Conservation (phyloP, 805 yeast species). For the Yamadazyma tumulicola region DNA sequence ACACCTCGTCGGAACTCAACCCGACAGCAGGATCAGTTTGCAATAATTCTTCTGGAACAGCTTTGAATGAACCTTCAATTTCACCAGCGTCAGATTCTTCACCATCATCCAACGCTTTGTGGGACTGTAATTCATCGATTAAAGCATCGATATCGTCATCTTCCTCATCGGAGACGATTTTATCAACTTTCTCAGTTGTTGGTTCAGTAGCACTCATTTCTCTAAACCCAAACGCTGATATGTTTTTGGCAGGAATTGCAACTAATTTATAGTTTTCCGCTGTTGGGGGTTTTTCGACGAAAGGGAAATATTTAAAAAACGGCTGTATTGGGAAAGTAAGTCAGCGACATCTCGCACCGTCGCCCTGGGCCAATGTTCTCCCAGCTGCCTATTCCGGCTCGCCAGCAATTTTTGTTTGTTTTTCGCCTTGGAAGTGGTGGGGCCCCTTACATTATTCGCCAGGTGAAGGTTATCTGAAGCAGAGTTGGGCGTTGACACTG, state of each 20-base stretch:
- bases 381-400: no score
- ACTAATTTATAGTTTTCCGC: not conserved
- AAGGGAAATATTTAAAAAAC: slow-evolving; percentile 7
- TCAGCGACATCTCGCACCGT: slow-evolving; percentile 2
- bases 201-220: slow-evolving; percentile 46
- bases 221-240: not conserved
- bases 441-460: no score
- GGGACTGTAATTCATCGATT: slow-evolving; percentile 74
- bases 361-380: no score
- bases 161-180: slow-evolving; percentile 51
- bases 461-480: no score
- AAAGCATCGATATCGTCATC: slow-evolving; percentile 60
- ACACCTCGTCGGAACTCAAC: slow-evolving; percentile 73
- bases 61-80: slow-evolving; percentile 45
- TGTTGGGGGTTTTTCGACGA: not conserved
- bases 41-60: slow-evolving; percentile 81
- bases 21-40: slow-evolving; percentile 80
- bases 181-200: slow-evolving; percentile 50
- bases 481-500: no score
- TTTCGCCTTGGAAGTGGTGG: no score
- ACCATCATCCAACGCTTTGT: slow-evolving; percentile 50
- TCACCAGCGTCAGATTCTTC: slow-evolving; percentile 51
- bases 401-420: no score
- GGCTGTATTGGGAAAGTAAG: slow-evolving; percentile 16
- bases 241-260: not conserved